Base-by-base conservation (phyloP, 2,329 filamentous ascomycete species). In the Fulvia fulva region DNA sequence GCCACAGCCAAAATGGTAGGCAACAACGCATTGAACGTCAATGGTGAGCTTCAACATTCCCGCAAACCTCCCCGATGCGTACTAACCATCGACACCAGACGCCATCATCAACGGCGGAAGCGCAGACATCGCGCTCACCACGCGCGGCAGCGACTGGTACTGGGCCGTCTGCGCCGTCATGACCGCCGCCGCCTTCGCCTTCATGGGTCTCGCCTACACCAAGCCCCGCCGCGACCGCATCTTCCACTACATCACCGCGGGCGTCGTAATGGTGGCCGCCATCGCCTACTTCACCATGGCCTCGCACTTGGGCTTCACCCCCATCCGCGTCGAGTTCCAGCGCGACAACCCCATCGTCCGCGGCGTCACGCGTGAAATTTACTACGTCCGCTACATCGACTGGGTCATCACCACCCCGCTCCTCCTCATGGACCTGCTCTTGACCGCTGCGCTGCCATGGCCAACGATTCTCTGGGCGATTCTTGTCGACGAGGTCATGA, bases 261-360 rank as follows among this genome's bases (percentile, higher is more conserved):
- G 74, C 11, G 81, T 86, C 58, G 82, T 82, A 28, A 77, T 84
- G 57, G 80, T 85, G 7, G 82, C 84, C 2, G 76, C 80, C 41
- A 83, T 88, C 63, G 78, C 84, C 14, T 87, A 88, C 74, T 88
- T 85, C 74, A 78, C 81, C 62, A 86, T 88, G 84, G 85, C 79
- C n/a, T 82, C 83, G 9, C 84, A 86, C 66, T 75, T 88, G 1
- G 86, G 86, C 32, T 86, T 82, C 71, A 80, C 81, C 1, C 81
- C 84, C 0, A 85, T 88, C 64, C 67, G 75, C n/a, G 85, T 85
- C 41, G 81, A 89, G 67, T 89, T 82, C 63, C 73, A 72, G 1
- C 76, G 78, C 53, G 73, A 59, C 57, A 69, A 75, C 54, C 72
- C 75, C 14, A 75, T 77, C 5, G 77, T 82, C 2, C 61, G 71